Evolutionary conservation across 129 eudicot species (phyloP).

Genomic region (Chrysanthemum seticuspe): DNA sequence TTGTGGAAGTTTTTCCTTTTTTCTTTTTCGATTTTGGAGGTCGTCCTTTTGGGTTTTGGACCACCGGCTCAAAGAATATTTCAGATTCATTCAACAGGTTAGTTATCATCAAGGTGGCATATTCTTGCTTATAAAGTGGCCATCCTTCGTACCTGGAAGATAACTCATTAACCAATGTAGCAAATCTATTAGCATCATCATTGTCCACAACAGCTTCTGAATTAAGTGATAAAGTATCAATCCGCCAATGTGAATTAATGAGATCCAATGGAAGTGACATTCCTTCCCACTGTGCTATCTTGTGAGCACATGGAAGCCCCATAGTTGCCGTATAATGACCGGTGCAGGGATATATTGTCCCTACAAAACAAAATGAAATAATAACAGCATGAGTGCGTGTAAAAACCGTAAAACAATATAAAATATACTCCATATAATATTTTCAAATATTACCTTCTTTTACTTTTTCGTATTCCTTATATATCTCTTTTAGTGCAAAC

Average conservation of each 20-base stretch:
- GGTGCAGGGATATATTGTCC: background rate
- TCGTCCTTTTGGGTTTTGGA: background rate
- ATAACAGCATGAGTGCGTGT: background rate
- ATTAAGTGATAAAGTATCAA: background rate
- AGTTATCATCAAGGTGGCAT: background rate
- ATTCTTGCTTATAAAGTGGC: background rate
- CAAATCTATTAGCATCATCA: background rate
- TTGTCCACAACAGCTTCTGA: background rate
- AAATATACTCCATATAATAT: no score
- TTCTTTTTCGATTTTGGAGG: no score
- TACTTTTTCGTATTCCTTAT: no score
- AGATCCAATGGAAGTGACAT: background rate
- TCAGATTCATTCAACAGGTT: background rate
- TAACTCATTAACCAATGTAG: background rate
- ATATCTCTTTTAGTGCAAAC: no score
- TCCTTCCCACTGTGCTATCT: background rate
- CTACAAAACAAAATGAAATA: background rate
- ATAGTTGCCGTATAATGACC: constrained; percentile 3
- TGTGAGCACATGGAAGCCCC: background rate
- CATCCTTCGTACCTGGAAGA: background rate
- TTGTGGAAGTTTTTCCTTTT: no score
- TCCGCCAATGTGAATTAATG: background rate
- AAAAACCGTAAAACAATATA: background rate
- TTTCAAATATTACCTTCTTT: no score
- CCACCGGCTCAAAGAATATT: background rate